Evolutionary conservation across 192 early-diverging fungal species (phyloP).

Genomic region (Funneliformis mosseae): DNA sequence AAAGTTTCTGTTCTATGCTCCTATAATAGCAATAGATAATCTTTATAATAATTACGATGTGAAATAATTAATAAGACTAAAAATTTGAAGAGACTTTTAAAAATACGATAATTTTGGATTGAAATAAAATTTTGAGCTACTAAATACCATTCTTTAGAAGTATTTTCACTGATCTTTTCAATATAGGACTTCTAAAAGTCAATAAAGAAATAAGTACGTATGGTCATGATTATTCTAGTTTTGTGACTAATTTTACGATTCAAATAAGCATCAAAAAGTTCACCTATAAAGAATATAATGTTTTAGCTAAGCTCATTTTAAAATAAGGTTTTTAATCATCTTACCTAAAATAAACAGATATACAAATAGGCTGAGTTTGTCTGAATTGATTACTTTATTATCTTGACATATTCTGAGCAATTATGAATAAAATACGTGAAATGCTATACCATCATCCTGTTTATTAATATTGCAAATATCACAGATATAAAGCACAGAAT

Average conservation of each 20-base stretch:
- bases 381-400: background rate
- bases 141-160: too few species aligned
- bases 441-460: background rate
- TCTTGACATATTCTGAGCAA: background rate
- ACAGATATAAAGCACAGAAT: background rate
- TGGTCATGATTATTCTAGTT: background rate
- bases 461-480: background rate
- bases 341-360: too few species aligned
- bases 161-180: too few species aligned
- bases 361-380: background rate
- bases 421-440: background rate
- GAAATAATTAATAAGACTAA: too few species aligned
- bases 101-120: too few species aligned
- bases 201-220: background rate
- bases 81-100: too few species aligned
- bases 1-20: too few species aligned
- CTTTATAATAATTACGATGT: too few species aligned
- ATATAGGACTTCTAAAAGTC: background rate
- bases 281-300: background rate
- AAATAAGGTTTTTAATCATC: too few species aligned
- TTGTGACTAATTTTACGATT: background rate
- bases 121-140: too few species aligned
- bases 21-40: too few species aligned
- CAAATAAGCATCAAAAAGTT: background rate
- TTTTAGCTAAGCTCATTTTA: background rate